Evolutionary conservation across 1,139 yeast species (phyloP).

Genomic region (Hemisphaericaspora lyxosophila): DNA sequence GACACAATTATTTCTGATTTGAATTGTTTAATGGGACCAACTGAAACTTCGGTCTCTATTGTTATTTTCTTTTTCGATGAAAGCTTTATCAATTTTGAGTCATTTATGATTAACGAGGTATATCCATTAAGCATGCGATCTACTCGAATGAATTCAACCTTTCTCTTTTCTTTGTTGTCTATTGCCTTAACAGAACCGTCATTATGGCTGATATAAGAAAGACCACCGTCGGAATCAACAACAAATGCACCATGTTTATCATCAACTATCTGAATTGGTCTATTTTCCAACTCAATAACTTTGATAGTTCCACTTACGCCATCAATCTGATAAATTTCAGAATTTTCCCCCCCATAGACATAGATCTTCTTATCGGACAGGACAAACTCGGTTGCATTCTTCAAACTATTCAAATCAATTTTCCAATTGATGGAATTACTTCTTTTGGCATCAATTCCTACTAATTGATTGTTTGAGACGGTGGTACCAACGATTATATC

Average conservation of each 20-base stretch:
- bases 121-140: constrained; percentile 12
- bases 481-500: constrained; percentile 26
- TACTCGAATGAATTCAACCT: constrained; percentile 5
- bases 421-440: constrained; percentile 18
- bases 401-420: constrained; percentile 7
- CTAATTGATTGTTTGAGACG: constrained; percentile 21
- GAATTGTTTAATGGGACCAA: constrained; percentile 18
- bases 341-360: constrained; percentile 7
- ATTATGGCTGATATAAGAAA: constrained; percentile 9
- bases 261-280: constrained; percentile 6
- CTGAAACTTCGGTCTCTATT: constrained; percentile 6
- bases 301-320: constrained; percentile 7
- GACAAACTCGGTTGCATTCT: constrained; percentile 1
- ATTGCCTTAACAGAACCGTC: constrained; percentile 1
- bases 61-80: constrained; percentile 10
- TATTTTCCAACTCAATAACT: constrained; percentile 5
- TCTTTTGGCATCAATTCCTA: constrained; percentile 20
- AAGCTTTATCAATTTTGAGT: constrained; percentile 13
- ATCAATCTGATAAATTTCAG: constrained; percentile 11
- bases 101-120: constrained; percentile 16
- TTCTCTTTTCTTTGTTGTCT: constrained; percentile 3
- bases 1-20: constrained; percentile 21
- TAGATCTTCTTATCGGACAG: constrained; percentile 6
- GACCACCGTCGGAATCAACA: constrained; percentile 17
- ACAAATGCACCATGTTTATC: constrained; percentile 19